A percentile compares a stretch with the other conserved stretches of the same genome.
phyloP scores from a whole-genome alignment of 352 stramenopile species.

The Phytophthora cactorum region DNA sequence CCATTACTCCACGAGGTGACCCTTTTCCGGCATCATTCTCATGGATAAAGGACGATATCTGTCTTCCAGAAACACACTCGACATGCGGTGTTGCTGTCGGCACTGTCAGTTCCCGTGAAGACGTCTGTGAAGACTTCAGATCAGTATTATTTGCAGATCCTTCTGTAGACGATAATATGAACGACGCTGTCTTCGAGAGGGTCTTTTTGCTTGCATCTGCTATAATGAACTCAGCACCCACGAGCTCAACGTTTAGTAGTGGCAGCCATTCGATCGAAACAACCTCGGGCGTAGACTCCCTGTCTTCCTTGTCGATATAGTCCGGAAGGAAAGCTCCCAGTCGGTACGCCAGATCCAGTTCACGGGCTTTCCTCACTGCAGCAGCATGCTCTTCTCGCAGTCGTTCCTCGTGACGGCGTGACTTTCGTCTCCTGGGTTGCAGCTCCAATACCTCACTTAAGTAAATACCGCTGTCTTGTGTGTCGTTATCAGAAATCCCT shows the following conservation, averaged over 20 bases:
- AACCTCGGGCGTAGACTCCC: conserved; percentile 10
- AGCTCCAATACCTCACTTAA: conserved; percentile 36
- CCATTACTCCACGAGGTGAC: conserved; percentile 15
- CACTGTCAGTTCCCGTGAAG: not conserved
- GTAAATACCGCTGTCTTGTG: conserved; percentile 41
- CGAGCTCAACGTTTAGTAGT: conserved; percentile 36
- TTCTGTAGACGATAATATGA: conserved; percentile 21
- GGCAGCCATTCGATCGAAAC: conserved; percentile 33
- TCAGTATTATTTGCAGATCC: not conserved
- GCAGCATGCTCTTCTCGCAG: conserved; percentile 73
- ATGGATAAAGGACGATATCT: conserved; percentile 26
- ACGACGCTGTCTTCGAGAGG: conserved; percentile 21
- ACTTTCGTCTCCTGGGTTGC: conserved; percentile 56
- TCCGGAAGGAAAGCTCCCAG: conserved; percentile 53
- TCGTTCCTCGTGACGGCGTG: conserved; percentile 67
- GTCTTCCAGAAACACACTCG: conserved; percentile 10
- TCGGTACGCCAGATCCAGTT: conserved; percentile 67
- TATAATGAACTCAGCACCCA: conserved; percentile 39
- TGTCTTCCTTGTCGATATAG: conserved; percentile 7
- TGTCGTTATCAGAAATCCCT: conserved; percentile 49
- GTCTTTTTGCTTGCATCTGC: conserved; percentile 21
- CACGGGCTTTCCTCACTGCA: conserved; percentile 60
- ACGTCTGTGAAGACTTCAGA: conserved; percentile 6
- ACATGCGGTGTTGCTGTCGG: not conserved
- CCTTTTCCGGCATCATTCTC: not conserved